A percentile compares a stretch with the other conserved stretches of the same genome.
Conservation (phyloP, 1,284 basidiomycete species). For the Ganoderma leucocontextum region DNA sequence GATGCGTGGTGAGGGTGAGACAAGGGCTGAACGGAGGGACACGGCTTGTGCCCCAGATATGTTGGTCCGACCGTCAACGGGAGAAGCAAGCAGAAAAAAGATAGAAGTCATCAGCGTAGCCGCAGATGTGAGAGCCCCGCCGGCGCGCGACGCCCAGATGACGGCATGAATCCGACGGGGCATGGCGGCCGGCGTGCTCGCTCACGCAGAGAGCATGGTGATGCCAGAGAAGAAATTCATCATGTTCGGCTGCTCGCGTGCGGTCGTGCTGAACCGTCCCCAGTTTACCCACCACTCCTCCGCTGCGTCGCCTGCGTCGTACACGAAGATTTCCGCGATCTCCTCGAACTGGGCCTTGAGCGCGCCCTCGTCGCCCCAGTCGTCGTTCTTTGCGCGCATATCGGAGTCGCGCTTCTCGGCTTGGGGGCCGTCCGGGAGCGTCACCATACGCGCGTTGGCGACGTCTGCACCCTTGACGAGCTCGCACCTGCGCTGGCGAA, state of each 20-base stretch:
- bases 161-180: background rate
- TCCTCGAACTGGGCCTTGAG: slow-evolving; percentile 39
- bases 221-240: slow-evolving; percentile 7
- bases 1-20: background rate
- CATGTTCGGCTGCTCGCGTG: slow-evolving; percentile 18
- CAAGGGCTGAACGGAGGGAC: background rate
- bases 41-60: background rate
- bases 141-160: background rate
- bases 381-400: slow-evolving; percentile 40
- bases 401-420: slow-evolving; percentile 47
- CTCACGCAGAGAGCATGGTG: background rate
- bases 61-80: background rate
- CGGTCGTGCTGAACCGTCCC: slow-evolving; percentile 38
- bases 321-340: slow-evolving; percentile 41
- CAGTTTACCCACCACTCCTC: slow-evolving; percentile 49
- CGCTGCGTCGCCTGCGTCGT: slow-evolving; percentile 46
- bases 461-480: slow-evolving; percentile 48
- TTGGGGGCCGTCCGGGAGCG: slow-evolving; percentile 49
- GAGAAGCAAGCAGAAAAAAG: slow-evolving; percentile 2
- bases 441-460: slow-evolving; percentile 44
- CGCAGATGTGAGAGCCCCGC: background rate
- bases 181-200: background rate
- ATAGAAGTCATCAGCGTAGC: background rate
- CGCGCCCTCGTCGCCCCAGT: slow-evolving; percentile 39
- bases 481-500: slow-evolving; percentile 49